Evolutionary conservation across 208 protist genomes (phyloP).

Genomic region (Trypanosoma melophagium): DNA sequence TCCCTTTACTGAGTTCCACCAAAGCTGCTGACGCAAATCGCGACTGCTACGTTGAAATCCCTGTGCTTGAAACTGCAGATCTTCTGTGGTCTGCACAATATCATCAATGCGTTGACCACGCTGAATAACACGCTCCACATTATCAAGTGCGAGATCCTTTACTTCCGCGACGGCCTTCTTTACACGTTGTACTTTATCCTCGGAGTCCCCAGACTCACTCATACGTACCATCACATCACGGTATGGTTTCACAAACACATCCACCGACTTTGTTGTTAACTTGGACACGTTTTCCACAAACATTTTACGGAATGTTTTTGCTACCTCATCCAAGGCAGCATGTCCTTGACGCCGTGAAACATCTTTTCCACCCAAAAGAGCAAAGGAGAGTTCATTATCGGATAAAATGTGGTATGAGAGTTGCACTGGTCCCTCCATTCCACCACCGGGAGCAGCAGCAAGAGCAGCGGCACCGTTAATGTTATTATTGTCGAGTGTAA

Average conservation of each 20-base stretch:
- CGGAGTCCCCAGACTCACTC: conserved; percentile 30
- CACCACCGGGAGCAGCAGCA: background rate
- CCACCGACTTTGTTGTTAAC: conserved; percentile 57
- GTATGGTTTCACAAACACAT: conserved; percentile 71
- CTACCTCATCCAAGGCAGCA: conserved; percentile 66
- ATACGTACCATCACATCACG: conserved; percentile 61
- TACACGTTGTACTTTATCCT: conserved; percentile 74
- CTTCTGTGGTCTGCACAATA: conserved; percentile 86
- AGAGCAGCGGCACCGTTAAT: background rate
- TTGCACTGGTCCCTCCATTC: conserved; percentile 28
- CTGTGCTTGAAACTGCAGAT: conserved; percentile 86
- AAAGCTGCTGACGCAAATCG: conserved; percentile 81
- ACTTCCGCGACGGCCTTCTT: conserved; percentile 81
- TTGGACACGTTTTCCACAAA: conserved; percentile 71
- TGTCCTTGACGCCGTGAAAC: conserved; percentile 61
- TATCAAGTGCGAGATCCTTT: conserved; percentile 82
- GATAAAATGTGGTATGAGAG: conserved; percentile 86
- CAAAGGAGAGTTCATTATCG: conserved; percentile 73
- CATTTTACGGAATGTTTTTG: conserved; percentile 82
- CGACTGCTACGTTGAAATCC: conserved; percentile 85
- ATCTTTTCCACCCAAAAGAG: conserved; percentile 47
- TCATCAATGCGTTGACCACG: conserved; percentile 85
- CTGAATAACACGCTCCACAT: conserved; percentile 81
- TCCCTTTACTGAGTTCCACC: conserved; percentile 85
- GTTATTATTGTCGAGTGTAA: conserved; percentile 34